phyloP scores from a whole-genome alignment of 345 rosid genomes.

The Hypericum androsaemum region DNA sequence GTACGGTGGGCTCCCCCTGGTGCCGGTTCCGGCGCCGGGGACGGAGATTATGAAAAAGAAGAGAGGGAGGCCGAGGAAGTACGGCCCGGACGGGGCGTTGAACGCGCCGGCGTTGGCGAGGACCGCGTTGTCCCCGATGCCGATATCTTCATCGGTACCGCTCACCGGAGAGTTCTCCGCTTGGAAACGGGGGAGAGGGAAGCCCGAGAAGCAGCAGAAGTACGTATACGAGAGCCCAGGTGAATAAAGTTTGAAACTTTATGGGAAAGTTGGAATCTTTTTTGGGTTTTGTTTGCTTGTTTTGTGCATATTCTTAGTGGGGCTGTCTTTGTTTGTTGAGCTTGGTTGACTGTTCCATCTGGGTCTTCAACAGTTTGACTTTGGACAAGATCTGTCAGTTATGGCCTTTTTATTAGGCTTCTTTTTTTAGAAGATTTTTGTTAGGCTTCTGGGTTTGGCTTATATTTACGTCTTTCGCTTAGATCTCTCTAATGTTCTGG shows the following conservation, averaged over 20 bases:
- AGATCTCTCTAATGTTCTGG: conserved; percentile 7
- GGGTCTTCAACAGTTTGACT: background rate
- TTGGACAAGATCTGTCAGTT: conserved; percentile 14
- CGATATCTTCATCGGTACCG: conserved; percentile 79
- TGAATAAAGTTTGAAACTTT: conserved; percentile 9
- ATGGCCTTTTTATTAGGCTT: no score
- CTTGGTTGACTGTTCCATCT: conserved; percentile 25
- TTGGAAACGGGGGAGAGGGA: conserved; percentile 54
- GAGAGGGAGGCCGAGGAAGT: conserved; percentile 91
- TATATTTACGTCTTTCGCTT: background rate
- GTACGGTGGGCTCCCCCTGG: conserved; percentile 8
- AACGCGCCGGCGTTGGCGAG: background rate
- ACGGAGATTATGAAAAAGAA: conserved; percentile 49
- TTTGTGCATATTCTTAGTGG: conserved; percentile 2
- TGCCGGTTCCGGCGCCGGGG: conserved; percentile 16
- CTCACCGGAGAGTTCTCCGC: conserved; percentile 36
- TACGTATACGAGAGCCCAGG: conserved; percentile 50
- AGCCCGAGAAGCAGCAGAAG: conserved; percentile 45
- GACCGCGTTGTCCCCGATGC: conserved; percentile 71
- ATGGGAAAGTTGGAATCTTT: background rate
- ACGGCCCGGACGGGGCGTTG: conserved; percentile 53
- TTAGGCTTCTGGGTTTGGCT: conserved; percentile 4
- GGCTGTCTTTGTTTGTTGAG: conserved; percentile 3
- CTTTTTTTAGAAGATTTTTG: no score
- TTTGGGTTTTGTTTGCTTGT: background rate